Evolutionary conservation across 305 asterid species (phyloP), one percentile per base, ranked within the genome.

Genomic region (Andrographis paniculata): DNA sequence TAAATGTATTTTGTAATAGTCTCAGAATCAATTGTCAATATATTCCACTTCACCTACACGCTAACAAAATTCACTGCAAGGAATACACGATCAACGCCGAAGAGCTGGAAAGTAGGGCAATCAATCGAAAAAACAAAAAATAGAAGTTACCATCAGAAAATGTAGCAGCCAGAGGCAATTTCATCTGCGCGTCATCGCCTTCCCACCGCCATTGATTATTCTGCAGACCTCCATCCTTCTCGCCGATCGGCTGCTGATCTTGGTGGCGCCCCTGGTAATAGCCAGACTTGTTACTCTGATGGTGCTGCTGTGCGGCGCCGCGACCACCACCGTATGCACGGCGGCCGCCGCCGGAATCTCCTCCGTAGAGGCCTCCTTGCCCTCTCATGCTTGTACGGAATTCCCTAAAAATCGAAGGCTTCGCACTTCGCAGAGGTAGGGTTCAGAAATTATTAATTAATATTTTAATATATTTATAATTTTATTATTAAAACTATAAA

Each of bases 201-300:
- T 71, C 74, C 78, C 78, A 63, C 37, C 67, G 65, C 74, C 78
- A 66, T 48, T 71, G 71, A 63, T 63, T 63, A 16, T 65, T 45
- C 36, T 63, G 58, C 47, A 64, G 69, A 14, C 50, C 66, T 1
- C 61, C 66, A 16, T 67, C 74, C 50, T 71, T 67, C 39, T 71
- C 66, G 37, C 62, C 70, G 27, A 52, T 40, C 18, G 43, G 27
- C 50, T 41, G 73, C 55, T 30, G 65, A 41, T 67, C 69, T 40
- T 51, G 56, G 37, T 43, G 68, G 30, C 54, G 62, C 50, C 69
- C 75, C 39, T 63, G 75, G 53, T 64, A 49, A 56, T 69, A 60
- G 19, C 66, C 69, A 9, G 66, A 50, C 58, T 57, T 64, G 53
- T 48, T 60, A 62, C 43, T 64, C 20, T 28, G 33, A 12, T 38